Conservation (phyloP, 1,284 basidiomycete species). For the Pascua sp. region DNA sequence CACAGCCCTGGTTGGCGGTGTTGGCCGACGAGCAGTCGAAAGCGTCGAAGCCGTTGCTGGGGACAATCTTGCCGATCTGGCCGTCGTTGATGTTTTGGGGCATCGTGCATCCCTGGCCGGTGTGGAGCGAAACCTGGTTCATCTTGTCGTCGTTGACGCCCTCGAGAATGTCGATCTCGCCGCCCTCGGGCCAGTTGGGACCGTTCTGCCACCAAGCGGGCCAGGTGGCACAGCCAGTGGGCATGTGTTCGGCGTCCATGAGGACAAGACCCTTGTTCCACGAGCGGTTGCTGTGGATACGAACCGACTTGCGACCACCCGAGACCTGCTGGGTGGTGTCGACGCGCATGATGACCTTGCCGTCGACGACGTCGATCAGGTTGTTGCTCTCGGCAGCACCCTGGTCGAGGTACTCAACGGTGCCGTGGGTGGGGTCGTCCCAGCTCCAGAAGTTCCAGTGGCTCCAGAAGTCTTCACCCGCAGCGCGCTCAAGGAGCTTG, state of each 20-base stretch:
- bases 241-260: conserved; percentile 84
- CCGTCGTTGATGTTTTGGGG: conserved; percentile 55
- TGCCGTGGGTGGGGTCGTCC: conserved; percentile 75
- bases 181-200: conserved; percentile 55
- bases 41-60: conserved; percentile 42
- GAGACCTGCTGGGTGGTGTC: conserved; percentile 70
- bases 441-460: conserved; percentile 71
- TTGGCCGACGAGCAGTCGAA: conserved; percentile 45
- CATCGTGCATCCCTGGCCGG: conserved; percentile 52
- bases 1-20: conserved; percentile 51
- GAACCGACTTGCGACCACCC: conserved; percentile 65
- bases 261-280: conserved; percentile 66
- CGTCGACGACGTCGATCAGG: conserved; percentile 59
- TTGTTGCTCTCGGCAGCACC: conserved; percentile 41
- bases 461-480: too few species aligned
- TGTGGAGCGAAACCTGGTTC: conserved; percentile 52
- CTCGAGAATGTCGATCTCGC: conserved; percentile 59
- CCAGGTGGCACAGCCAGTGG: conserved; percentile 80
- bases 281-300: conserved; percentile 62
- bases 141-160: conserved; percentile 49
- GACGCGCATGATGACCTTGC: conserved; percentile 76
- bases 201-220: conserved; percentile 51
- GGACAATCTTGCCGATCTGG: conserved; percentile 57
- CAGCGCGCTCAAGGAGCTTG: neutral
- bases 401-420: conserved; percentile 46